phyloP scores from a whole-genome alignment of 352 stramenopile species.

The Blastocystis sp. region DNA sequence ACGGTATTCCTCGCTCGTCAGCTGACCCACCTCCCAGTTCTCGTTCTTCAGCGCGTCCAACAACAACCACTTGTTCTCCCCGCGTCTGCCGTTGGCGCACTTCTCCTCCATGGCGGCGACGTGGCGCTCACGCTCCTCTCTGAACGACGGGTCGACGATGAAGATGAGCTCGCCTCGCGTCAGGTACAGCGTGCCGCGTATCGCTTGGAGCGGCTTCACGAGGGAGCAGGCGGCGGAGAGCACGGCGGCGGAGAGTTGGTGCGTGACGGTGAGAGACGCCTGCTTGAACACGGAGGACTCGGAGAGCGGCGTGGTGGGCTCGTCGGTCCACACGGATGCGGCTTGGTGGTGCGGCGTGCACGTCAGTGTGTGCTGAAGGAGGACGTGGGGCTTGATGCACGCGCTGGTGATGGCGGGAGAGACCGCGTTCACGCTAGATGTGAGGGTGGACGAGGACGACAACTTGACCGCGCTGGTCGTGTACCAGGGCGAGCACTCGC shows the following conservation, averaged over 20 bases:
- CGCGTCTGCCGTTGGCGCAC: neutral
- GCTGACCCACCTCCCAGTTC: neutral
- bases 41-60: neutral
- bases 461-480: neutral
- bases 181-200: constrained; percentile 1
- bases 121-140: neutral
- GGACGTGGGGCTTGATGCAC: neutral
- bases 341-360: neutral
- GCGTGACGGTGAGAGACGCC: too few species aligned
- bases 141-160: neutral
- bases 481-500: neutral
- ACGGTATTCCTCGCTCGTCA: constrained; percentile 49
- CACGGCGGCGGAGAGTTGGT: neutral
- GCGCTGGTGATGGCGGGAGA: neutral
- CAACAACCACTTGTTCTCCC: constrained; percentile 16
- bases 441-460: neutral
- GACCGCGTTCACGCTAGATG: neutral
- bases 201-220: neutral
- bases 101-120: neutral
- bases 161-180: neutral
- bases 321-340: constrained; percentile 1
- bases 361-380: neutral
- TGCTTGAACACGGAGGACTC: neutral
- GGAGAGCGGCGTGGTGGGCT: neutral
- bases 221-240: neutral